Percentiles rank a stretch among this genome's conserved stretches.
Evolutionary conservation across 2,329 filamentous ascomycete genomes (phyloP).

Genomic region (Fusarium proliferatum): DNA sequence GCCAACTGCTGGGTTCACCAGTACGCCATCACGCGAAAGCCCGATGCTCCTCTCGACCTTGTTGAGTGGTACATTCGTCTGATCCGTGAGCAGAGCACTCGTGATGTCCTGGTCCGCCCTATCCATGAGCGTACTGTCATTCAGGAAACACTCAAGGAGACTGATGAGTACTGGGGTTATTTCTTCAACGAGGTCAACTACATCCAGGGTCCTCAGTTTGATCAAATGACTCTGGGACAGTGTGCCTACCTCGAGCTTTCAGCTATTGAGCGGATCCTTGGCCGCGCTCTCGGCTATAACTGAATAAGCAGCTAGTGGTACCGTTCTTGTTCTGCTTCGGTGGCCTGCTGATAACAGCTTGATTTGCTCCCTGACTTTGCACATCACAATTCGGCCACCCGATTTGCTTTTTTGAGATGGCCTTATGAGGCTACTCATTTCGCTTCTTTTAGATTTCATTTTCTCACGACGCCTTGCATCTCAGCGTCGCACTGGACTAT

Average conservation of each 20-base stretch:
- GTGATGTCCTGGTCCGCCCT: conserved; percentile 53
- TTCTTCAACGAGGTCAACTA: conserved; percentile 62
- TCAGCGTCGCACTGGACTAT: background rate
- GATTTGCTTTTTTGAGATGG: conserved; percentile 2
- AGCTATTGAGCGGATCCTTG: conserved; percentile 62
- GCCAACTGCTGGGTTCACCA: conserved; percentile 63
- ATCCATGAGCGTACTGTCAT: conserved; percentile 57
- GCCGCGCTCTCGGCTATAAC: conserved; percentile 50
- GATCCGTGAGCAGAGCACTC: conserved; percentile 64
- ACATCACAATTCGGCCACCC: background rate
- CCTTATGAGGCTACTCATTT: background rate
- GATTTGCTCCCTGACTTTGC: background rate
- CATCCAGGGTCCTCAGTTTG: conserved; percentile 55
- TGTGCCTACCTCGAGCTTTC: conserved; percentile 60
- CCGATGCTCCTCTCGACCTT: conserved; percentile 61
- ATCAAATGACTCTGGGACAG: conserved; percentile 60
- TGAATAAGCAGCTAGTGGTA: background rate
- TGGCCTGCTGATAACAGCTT: background rate
- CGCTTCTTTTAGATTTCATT: conserved; percentile 12
- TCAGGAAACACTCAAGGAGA: conserved; percentile 47
- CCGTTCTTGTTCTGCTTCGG: background rate
- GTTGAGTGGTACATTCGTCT: conserved; percentile 68
- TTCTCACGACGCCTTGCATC: background rate
- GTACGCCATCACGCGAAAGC: conserved; percentile 63
- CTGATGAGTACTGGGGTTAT: conserved; percentile 63